Evolutionary conservation across 129 eudicot genomes (phyloP).

Genomic region (Solidago caesia): DNA sequence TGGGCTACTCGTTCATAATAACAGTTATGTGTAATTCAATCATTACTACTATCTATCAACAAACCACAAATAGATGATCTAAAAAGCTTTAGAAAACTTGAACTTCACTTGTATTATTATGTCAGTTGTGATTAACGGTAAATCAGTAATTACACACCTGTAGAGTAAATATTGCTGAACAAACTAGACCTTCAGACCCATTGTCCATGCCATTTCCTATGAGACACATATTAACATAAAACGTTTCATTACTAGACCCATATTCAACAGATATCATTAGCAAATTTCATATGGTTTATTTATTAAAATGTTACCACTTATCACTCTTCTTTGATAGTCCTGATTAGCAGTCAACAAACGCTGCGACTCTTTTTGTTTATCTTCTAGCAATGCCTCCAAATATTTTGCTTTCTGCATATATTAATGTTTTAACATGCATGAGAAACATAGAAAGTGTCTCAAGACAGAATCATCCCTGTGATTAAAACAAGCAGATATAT

Average conservation of each 20-base stretch:
- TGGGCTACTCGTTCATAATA: conserved; percentile 2
- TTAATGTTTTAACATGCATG: conserved; percentile 17
- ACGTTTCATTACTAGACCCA: conserved; percentile 5
- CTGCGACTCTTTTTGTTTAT: conserved; percentile 33
- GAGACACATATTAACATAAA: conserved; percentile 15
- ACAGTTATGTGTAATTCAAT: not conserved
- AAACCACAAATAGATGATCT: not conserved
- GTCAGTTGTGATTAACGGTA: conserved; percentile 2
- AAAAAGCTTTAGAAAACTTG: not conserved
- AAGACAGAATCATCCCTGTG: not conserved
- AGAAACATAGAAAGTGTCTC: conserved; percentile 18
- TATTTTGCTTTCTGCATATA: conserved; percentile 46
- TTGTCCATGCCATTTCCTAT: conserved; percentile 30
- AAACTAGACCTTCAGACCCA: conserved; percentile 32
- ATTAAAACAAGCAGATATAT: not conserved
- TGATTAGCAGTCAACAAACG: conserved; percentile 21
- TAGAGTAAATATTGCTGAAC: conserved; percentile 36
- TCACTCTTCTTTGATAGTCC: conserved; percentile 26
- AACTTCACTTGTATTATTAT: conserved; percentile 4
- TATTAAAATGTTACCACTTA: conserved; percentile 35
- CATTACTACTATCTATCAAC: not conserved
- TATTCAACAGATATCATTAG: conserved; percentile 8
- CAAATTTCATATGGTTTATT: conserved; percentile 9
- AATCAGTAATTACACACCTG: conserved; percentile 47
- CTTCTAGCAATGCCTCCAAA: conserved; percentile 48